A percentile compares a stretch with the other conserved stretches of the same genome.
Conservation (phyloP, 1,284 basidiomycete species). For the Tilletia indica region DNA sequence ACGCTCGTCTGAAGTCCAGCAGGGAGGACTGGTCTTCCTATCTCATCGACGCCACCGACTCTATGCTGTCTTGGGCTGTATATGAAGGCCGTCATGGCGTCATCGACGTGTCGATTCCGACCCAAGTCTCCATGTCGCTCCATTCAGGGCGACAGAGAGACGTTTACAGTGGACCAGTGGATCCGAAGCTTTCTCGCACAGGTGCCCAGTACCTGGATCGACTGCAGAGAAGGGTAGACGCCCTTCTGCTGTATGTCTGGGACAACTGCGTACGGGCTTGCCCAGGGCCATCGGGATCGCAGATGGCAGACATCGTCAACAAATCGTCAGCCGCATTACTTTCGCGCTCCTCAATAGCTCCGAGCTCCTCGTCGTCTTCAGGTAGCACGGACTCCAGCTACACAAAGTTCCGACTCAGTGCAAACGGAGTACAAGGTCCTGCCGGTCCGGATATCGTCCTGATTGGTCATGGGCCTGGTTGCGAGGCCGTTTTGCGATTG, state of each 20-base stretch:
- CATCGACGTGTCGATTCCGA: conserved; percentile 5
- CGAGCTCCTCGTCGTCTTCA: background rate
- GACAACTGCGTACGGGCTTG: background rate
- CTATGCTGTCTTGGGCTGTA: conserved; percentile 5
- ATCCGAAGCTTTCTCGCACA: background rate
- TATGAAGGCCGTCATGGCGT: background rate
- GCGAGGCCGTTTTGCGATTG: conserved; percentile 9
- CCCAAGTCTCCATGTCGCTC: conserved; percentile 8
- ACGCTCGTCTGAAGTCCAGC: background rate
- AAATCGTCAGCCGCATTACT: background rate
- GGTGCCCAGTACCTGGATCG: background rate
- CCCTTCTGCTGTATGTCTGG: background rate
- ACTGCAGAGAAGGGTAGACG: background rate
- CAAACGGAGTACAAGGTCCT: background rate
- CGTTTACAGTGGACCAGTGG: background rate
- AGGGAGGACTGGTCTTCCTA: conserved; percentile 16
- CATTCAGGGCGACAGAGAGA: background rate
- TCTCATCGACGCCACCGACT: conserved; percentile 14
- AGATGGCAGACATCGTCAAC: background rate
- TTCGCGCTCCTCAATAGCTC: background rate
- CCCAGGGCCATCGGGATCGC: background rate
- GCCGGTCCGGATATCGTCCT: background rate
- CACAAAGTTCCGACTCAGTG: too few relatives aligned
- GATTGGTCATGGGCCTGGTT: conserved; percentile 19
- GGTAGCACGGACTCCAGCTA: background rate